Evolutionary conservation across 306 rosid species (phyloP), one percentile per base, ranked within the genome.

Genomic region (Pueraria montana): DNA sequence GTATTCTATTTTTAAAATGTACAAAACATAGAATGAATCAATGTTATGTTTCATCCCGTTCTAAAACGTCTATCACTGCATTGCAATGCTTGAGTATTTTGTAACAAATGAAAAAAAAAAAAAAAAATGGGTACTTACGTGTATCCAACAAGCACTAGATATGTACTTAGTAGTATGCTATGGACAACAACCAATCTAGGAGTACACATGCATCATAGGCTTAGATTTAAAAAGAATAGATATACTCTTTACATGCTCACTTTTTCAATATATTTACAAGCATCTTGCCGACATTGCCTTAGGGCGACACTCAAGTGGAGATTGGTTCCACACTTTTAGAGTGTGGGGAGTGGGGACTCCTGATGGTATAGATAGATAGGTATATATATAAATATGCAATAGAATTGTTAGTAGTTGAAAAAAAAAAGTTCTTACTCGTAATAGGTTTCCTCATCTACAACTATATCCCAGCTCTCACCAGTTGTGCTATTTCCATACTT

Each of bases 401-500:
- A 61, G 34, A 69, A n/a, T 24, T 17, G 69, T 65, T 67, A 6
- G 58, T 16, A 2, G 32, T 4, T 26, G 49, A 67, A 78, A 66
- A 38, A 74, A 76, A 24, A n/a, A n/a, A n/a, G 78, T 75, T 26
- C 97, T 91, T 89, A 93, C 98, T 96, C 96, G 73, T 96, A 96
- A 82, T 91, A 93, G 20, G 98, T 96, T 82, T 93, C 99, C 86
- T 96, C 98, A 23, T 92, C 98, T 76, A 96, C 96, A 21, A 90
- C 92, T 71, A 96, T 93, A 68, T 96, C 99, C 98, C 99, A 96
- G 89, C 94, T 92, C 87, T 96, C 99, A 50, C 97, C 92, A 4
- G 98, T 96, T 34, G 98, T 92, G 89, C 97, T 96, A 79, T 96
- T 93, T 82, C 99, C 99, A 81, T 93, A 96, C 82, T 96, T 96